These are phyloP conservation scores for Polyplosphaeria fusca DNA, from an alignment of 495 filamentous ascomycete species.

Conservation along the genomic window DNA sequence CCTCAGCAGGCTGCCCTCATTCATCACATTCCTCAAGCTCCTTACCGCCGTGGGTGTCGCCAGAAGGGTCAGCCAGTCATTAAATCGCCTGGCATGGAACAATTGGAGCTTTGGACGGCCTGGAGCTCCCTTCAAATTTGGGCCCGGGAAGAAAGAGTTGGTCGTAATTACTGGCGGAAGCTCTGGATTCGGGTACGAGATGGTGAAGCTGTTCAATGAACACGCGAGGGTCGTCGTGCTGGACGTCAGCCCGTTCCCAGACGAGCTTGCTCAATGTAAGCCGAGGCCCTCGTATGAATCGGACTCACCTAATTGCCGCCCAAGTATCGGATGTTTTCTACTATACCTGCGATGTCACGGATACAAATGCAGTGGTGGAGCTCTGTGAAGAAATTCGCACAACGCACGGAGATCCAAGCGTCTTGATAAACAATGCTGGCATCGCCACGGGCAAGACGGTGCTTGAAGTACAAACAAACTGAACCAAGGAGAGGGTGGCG, in stretches of 20 bases:
- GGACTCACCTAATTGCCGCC: too few species aligned
- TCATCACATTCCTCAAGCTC: conserved; percentile 11
- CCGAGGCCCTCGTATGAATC: too few species aligned
- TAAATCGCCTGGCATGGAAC: conserved; percentile 48
- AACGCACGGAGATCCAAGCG: conserved; percentile 49
- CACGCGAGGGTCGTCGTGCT: conserved; percentile 49
- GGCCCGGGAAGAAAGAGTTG: conserved; percentile 45
- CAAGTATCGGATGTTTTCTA: conserved; percentile 35
- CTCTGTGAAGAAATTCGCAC: conserved; percentile 39
- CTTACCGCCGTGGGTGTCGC: conserved; percentile 35
- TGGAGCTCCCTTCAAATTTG: conserved; percentile 33
- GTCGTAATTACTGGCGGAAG: conserved; percentile 57
- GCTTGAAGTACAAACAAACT: conserved; percentile 39
- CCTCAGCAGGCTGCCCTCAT: background rate
- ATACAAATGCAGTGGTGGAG: conserved; percentile 42
- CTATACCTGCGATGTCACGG: conserved; percentile 54
- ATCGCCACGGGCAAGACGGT: conserved; percentile 41
- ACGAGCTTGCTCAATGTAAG: conserved; percentile 10
- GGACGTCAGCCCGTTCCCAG: conserved; percentile 15
- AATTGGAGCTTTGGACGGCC: conserved; percentile 44
- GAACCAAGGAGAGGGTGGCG: background rate
- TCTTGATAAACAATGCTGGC: conserved; percentile 59
- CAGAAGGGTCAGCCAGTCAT: conserved; percentile 42
- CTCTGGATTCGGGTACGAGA: conserved; percentile 54
- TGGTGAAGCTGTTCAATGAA: conserved; percentile 48